phyloP scores from a whole-genome alignment of 139 green algal species.

The Zygnema cylindricum region DNA sequence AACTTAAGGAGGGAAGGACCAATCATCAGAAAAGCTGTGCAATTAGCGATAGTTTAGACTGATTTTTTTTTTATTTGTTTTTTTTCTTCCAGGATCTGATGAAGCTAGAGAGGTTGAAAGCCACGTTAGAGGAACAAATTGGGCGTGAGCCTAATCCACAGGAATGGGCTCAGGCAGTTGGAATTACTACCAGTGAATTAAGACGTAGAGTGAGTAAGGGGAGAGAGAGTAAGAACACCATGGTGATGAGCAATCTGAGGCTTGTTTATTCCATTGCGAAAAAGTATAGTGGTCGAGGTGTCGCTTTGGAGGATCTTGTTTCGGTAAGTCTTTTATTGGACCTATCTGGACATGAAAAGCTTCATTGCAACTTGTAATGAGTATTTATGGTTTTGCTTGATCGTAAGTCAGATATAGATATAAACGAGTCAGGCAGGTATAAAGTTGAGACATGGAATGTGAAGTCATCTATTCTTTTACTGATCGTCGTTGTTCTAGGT shows the following conservation, averaged over 20 bases:
- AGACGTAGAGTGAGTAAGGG: conserved; percentile 62
- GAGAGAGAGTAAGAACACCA: conserved; percentile 75
- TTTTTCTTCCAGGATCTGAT: conserved; percentile 69
- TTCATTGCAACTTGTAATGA: too few relatives aligned
- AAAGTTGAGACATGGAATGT: too few relatives aligned
- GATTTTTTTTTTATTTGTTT: conserved; percentile 40
- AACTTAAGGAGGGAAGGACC: background rate
- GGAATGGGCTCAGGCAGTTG: conserved; percentile 72
- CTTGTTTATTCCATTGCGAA: conserved; percentile 90
- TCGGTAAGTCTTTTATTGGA: too few relatives aligned
- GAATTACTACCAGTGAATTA: conserved; percentile 57
- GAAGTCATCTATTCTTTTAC: too few relatives aligned
- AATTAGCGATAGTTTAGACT: background rate
- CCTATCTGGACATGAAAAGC: too few relatives aligned
- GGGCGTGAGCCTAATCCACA: conserved; percentile 63
- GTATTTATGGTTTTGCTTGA: too few relatives aligned
- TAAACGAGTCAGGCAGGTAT: too few relatives aligned
- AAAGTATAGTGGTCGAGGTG: conserved; percentile 76
- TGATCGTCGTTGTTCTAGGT: too few relatives aligned
- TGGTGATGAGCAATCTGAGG: conserved; percentile 91
- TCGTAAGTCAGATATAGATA: too few relatives aligned
- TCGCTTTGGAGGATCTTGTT: conserved; percentile 75
- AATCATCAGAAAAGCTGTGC: background rate
- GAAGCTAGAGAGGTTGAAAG: conserved; percentile 68
- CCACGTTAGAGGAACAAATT: conserved; percentile 59